Evolutionary conservation across 2,329 filamentous ascomycete species (phyloP).

Genomic region (Colletotrichum endophyticum): DNA sequence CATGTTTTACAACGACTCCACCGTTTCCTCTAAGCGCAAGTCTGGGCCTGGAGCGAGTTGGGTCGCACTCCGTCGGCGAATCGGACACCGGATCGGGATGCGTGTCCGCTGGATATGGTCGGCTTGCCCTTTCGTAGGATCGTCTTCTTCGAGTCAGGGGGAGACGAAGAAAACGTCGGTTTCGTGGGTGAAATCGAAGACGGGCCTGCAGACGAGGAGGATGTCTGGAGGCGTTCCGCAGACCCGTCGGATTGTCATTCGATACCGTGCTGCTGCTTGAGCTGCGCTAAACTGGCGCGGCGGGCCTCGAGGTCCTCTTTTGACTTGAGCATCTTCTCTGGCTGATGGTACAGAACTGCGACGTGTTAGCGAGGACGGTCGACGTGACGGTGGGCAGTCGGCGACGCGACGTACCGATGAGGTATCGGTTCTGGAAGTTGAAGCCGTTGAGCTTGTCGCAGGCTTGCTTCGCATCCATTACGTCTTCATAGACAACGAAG

Average conservation of each 20-base stretch:
- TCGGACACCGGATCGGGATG: slow-evolving; percentile 44
- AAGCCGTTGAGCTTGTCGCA: slow-evolving; percentile 99
- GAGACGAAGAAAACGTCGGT: slow-evolving; percentile 33
- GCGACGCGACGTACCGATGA: slow-evolving; percentile 76
- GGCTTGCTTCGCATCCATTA: slow-evolving; percentile 97
- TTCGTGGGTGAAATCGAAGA: slow-evolving; percentile 50
- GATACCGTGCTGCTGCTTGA: slow-evolving; percentile 98
- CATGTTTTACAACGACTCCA: slow-evolving; percentile 13
- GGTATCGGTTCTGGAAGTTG: slow-evolving; percentile 99
- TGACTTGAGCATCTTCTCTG: slow-evolving; percentile 75
- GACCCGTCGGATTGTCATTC: slow-evolving; percentile 88
- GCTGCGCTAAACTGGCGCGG: slow-evolving; percentile 95
- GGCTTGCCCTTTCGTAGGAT: slow-evolving; percentile 48
- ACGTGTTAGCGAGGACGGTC: not conserved
- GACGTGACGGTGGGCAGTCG: not conserved
- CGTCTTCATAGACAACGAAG: slow-evolving; percentile 99
- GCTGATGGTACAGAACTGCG: slow-evolving; percentile 67
- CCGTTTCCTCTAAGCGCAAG: slow-evolving; percentile 38
- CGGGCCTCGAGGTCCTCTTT: slow-evolving; percentile 93
- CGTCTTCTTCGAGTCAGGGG: slow-evolving; percentile 43
- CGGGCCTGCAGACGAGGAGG: slow-evolving; percentile 64
- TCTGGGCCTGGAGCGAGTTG: slow-evolving; percentile 32
- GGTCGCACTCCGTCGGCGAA: slow-evolving; percentile 45
- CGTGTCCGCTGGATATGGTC: slow-evolving; percentile 39
- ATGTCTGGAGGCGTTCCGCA: slow-evolving; percentile 52